Percentiles rank a stretch among this genome's conserved stretches.
Evolutionary conservation across 495 filamentous ascomycete species (phyloP).

Genomic region (Neurospora tetraspora): DNA sequence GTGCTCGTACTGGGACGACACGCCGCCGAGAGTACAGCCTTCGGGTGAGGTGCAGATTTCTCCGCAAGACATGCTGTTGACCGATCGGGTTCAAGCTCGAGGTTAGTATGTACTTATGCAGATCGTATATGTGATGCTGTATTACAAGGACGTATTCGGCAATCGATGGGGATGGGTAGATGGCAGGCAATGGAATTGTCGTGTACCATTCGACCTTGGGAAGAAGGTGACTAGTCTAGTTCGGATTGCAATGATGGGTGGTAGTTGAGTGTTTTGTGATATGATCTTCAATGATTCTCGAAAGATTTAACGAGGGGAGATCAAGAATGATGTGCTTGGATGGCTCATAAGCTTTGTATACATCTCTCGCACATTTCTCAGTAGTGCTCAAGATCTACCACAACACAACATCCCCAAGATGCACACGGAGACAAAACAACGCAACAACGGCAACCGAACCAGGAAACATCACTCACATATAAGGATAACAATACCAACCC

Average conservation of each 20-base stretch:
- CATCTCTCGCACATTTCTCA: no score
- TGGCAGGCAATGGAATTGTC: not conserved
- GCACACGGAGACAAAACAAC: no score
- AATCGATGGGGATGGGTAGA: not conserved
- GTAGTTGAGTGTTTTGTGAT: not conserved
- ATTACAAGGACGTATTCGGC: not conserved
- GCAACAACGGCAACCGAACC: no score
- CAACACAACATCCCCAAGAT: no score
- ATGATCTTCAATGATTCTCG: no score
- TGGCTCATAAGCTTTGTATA: no score
- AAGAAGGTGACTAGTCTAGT: not conserved
- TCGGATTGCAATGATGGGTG: not conserved
- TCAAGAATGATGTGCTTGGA: no score
- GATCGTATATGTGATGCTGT: not conserved
- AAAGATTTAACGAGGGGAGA: no score
- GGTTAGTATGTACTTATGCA: not conserved
- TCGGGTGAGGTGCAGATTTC: slow-evolving; percentile 32
- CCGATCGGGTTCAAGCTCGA: not conserved
- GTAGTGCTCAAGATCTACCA: no score
- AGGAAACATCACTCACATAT: slow-evolving; percentile 8
- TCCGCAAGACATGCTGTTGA: slow-evolving; percentile 16
- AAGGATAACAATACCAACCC: slow-evolving; percentile 31
- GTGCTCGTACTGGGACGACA: slow-evolving; percentile 23
- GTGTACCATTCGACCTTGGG: not conserved
- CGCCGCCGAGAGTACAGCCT: slow-evolving; percentile 34